Evolutionary conservation across 768 basidiomycete species (phyloP), one percentile per base, ranked within the genome.

Genomic region (Clathrus columnatus): DNA sequence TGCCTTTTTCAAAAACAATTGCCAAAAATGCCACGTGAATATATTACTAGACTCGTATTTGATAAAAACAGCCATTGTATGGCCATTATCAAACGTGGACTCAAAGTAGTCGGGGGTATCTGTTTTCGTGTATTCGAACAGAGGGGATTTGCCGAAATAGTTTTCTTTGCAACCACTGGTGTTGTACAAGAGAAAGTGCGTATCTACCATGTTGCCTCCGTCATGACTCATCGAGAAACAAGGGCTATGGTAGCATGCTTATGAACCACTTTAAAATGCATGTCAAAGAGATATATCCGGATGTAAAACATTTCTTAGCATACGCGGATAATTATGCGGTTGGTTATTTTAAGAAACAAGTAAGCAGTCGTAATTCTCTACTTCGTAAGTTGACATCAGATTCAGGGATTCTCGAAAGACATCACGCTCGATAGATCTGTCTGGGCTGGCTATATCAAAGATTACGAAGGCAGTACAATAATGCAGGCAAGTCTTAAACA

Each of bases 391-490:
- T 18, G 18, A 26, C 23, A 14, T 26, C 14, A 4, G 10, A 4
- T 16, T 4, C 55, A 70, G 65, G 96, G 96, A 0, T 99, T 99
- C 69, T 89, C 91, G 5, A 98, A 98, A 68, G 94, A 98, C 56
- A 95, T 99, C 59, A 86, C 87, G 0, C 78, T 96, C n/a, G 85
- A 86, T 58, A 80, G 94, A 44, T 82, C 87, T 1, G 76, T 86
- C 7, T 99, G 96, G 96, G 94, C 95, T 0, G 96, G 94, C 10
- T 98, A 99, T 69, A 98, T 99, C 82, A 99, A 98, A 68, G 96
- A 99, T 68, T 99, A 99, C 69, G 96, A 99, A 69, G 95, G 95
- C 41, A 94, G 91, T 17, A 99, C 95, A 45, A 92, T 98, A 72
- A 97, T 99, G 94, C 91, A 94, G 68, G 71, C 68, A 30, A 2